phyloP scores from a whole-genome alignment of 2,329 filamentous ascomycete species.

The Trichoderma koningii region DNA sequence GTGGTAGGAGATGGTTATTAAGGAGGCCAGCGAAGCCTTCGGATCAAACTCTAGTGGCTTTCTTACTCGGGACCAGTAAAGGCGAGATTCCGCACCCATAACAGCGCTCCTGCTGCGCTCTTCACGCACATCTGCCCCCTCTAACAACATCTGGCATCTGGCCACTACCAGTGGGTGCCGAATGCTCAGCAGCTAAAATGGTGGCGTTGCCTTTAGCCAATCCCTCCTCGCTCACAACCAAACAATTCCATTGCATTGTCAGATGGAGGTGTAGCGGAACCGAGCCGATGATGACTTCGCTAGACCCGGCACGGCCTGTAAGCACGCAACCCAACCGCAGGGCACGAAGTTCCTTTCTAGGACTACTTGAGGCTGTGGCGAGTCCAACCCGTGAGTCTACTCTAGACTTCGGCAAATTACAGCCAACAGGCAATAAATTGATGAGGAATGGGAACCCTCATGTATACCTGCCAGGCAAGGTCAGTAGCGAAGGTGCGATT shows the following conservation, averaged over 20 bases:
- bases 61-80: background rate
- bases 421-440: too few relatives aligned
- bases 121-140: constrained; percentile 18
- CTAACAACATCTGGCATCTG: constrained; percentile 9
- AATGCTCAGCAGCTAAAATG: constrained; percentile 22
- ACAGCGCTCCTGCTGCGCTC: constrained; percentile 3
- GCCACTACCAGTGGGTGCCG: background rate
- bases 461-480: too few relatives aligned
- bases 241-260: background rate
- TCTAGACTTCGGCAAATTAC: too few relatives aligned
- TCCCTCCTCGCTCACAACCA: background rate
- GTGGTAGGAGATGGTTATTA: background rate
- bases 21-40: background rate
- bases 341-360: background rate
- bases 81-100: constrained; percentile 12
- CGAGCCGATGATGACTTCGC: constrained; percentile 6
- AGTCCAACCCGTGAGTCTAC: too few relatives aligned
- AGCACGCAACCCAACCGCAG: background rate
- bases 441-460: too few relatives aligned
- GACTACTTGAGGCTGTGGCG: background rate
- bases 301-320: too few relatives aligned
- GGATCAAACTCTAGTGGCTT: background rate
- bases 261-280: background rate
- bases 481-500: background rate
- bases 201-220: background rate